phyloP scores from a whole-genome alignment of 495 filamentous ascomycete genomes.

The Aspergillus taichungensis region DNA sequence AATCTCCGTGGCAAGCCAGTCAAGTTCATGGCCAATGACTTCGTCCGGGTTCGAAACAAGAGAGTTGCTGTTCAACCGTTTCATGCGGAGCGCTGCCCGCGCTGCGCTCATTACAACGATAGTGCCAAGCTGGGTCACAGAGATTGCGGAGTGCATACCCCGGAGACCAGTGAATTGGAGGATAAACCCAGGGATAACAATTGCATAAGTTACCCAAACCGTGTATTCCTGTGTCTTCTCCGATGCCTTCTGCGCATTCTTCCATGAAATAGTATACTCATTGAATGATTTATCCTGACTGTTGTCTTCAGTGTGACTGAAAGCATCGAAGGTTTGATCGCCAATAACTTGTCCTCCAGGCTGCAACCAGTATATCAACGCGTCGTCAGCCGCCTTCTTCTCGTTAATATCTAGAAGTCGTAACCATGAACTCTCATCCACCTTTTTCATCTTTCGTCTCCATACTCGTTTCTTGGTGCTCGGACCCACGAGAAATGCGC shows the following conservation, averaged over 20 bases:
- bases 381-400: no score
- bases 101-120: slow-evolving; percentile 2
- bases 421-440: no score
- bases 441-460: neutral
- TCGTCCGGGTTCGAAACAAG: neutral
- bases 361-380: slow-evolving; percentile 7
- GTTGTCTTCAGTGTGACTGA: slow-evolving; percentile 1
- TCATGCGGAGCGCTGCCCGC: slow-evolving; percentile 2
- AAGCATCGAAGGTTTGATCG: slow-evolving; percentile 8
- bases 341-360: slow-evolving; percentile 6
- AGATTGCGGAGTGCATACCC: slow-evolving; percentile 2
- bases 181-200: slow-evolving; percentile 2
- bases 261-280: slow-evolving; percentile 5
- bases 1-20: slow-evolving; percentile 7
- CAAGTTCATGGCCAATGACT: slow-evolving; percentile 7
- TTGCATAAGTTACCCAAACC: slow-evolving; percentile 1
- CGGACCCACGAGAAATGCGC: slow-evolving; percentile 5
- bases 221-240: no score
- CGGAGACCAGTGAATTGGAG: slow-evolving; percentile 7
- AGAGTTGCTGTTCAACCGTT: neutral
- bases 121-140: slow-evolving; percentile 4
- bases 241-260: neutral
- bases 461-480: slow-evolving; percentile 5
- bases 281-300: no score
- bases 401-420: no score